Conservation (phyloP, 1,139 yeast genomes). For the Eremothecium sinecaudum region DNA sequence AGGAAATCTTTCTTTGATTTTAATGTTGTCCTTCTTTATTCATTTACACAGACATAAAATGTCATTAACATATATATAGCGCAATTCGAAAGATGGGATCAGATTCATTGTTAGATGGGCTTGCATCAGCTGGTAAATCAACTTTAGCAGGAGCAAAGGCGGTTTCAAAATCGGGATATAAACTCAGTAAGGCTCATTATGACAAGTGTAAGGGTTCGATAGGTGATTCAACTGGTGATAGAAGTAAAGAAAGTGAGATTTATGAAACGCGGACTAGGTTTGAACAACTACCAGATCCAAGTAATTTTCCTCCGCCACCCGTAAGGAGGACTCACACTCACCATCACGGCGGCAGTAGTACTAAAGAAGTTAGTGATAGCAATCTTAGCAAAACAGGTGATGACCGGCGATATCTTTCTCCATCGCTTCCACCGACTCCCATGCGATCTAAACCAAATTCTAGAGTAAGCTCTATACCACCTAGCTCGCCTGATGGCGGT, state of each 20-base stretch:
- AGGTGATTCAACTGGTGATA: conserved; percentile 8
- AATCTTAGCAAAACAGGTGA: no score
- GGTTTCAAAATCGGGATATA: conserved; percentile 40
- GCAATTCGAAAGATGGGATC: no score
- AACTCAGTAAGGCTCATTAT: conserved; percentile 35
- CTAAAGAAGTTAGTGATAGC: conserved; percentile 11
- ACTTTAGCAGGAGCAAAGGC: conserved; percentile 36
- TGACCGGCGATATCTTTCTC: no score
- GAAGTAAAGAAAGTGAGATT: conserved; percentile 10
- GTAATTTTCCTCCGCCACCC: conserved; percentile 48
- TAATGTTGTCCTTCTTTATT: no score
- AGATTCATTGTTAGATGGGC: conserved; percentile 34
- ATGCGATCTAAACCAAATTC: no score
- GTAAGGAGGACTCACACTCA: conserved; percentile 34
- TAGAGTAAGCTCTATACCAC: no score
- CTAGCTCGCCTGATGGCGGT: no score
- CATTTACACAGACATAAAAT: no score
- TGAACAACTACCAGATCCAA: conserved; percentile 34
- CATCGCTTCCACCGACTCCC: no score
- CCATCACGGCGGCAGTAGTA: conserved; percentile 20
- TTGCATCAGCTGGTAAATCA: conserved; percentile 31
- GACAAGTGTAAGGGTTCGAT: conserved; percentile 18
- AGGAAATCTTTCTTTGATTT: no score
- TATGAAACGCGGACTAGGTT: conserved; percentile 27
- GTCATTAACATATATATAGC: no score